phyloP scores from a whole-genome alignment of 305 asterid genomes.

The Ajuga reptans region DNA sequence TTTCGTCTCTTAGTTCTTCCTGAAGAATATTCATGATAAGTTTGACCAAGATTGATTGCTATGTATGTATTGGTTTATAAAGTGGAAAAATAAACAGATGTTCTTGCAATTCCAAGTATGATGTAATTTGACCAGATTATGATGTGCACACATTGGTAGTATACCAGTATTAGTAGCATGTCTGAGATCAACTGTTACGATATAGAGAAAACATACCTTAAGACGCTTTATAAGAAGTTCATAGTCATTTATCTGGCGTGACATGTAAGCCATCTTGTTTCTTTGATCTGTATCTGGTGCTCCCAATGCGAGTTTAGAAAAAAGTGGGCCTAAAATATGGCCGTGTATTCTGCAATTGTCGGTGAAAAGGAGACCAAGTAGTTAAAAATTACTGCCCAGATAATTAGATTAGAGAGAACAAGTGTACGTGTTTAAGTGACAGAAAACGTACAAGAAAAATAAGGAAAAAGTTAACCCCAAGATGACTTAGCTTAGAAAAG shows the following conservation, averaged over 20 bases:
- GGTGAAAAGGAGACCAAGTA: constrained; percentile 10
- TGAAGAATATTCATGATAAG: constrained; percentile 27
- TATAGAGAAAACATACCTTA: constrained; percentile 45
- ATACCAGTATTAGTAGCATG: neutral
- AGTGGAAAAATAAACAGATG: neutral
- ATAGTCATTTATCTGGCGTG: constrained; percentile 42
- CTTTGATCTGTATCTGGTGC: constrained; percentile 33
- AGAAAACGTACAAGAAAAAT: neutral
- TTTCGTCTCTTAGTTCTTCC: constrained; percentile 64
- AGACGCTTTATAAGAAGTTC: constrained; percentile 46
- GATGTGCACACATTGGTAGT: neutral
- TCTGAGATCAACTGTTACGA: neutral
- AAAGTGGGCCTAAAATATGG: constrained; percentile 36
- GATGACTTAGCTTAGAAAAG: no score
- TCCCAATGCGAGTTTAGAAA: constrained; percentile 30
- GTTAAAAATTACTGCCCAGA: no score
- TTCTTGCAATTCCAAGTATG: neutral
- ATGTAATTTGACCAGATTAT: neutral
- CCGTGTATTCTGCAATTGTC: constrained; percentile 34
- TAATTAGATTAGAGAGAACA: neutral
- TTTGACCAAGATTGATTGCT: constrained; percentile 3
- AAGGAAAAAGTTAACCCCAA: neutral
- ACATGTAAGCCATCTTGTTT: constrained; percentile 43
- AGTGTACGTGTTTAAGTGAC: neutral
- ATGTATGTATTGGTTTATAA: constrained; percentile 1